Evolutionary conservation across 108 stramenopile genomes (phyloP), one percentile per base, ranked within the genome.

Genomic region (Cylindrotheca fusiformis): DNA sequence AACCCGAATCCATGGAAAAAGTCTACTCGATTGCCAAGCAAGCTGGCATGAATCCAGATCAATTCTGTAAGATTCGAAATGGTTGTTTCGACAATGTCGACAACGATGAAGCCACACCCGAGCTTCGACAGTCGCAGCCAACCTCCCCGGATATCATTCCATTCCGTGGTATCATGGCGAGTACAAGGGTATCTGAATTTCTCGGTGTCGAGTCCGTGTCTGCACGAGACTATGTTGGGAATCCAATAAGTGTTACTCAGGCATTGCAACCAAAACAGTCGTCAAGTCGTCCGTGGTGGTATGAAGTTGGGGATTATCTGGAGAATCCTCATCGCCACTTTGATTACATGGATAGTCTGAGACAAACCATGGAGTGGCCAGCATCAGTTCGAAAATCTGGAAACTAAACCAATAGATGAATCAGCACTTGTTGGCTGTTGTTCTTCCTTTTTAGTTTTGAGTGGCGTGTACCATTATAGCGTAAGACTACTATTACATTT

Each of bases 61-160:
- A 93, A 44, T 96, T 96, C 66, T 96, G 96, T 76, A 75, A 81
- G 58, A 93, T 96, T 44, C 82, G 87, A 49, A 96, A 96, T 72
- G 84, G 82, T 25, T 94, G 92, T 75, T 96, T 96, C 58, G 72
- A 76, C 0, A 67, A 78, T 23, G 65, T 69, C 36, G 31, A 25
- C 45, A 46, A 45, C 18, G 58, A 27, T 6, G 58, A 4, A 4
- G 51, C 58, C 32, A 14, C 32, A 48, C 45, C 46, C 20, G 47
- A 47, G 4, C 36, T 14, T 6, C 50, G 50, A 65, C 14, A 8
- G 5, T 17, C 23, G 58, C 24, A 5, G 12, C 31, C 28, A 5
- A 58, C 53, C 22, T 19, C 41, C 3, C 45, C 58, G 10, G 79
- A 70, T 12, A 41, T 77, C 4, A 80, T 80, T 0, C 72, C 78